Evolutionary conservation across 441 rosid species (phyloP), one percentile per base, ranked within the genome.

Genomic region (Rhodomyrtus psidioides): DNA sequence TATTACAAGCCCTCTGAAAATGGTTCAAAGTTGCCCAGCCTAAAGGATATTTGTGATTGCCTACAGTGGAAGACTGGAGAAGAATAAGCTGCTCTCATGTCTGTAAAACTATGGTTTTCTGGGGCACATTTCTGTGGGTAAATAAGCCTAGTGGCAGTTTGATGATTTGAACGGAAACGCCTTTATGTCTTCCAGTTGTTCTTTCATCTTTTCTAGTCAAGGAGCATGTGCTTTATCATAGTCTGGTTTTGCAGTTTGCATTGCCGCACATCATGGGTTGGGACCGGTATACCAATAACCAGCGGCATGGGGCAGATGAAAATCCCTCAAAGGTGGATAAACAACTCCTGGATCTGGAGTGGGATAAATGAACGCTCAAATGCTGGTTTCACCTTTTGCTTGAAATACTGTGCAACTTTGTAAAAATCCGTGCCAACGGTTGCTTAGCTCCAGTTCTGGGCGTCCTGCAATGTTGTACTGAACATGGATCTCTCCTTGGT

Each of bases 211-310:
- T 70, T 39, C 49, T 70, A 39, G 49, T 21, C 79, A 39, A 39
- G 49, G n/a, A 70, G 79, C 27, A 39, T 39, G 49, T 70, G 0
- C 49, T 39, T 70, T 39, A 70, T 21, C 49, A 21, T 24, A n/a
- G 8, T 76, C 53, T 82, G 65, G 28, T 55, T 82, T 53, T 90
- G 92, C 95, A 97, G 99, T 96, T 92, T 92, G 96, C 92, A 12
- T 91, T 97, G 92, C 99, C 99, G 56, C 96, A 95, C 90, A 91
- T 97, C 91, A 90, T 95, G 90, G 99, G 98, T 26, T 97, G 99
- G 99, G 93, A 91, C 89, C 88, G 92, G 51, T 86, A 92, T 88
- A 93, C 92, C 12, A 88, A 85, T 83, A 90, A 85, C 44, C 87
- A 2, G 53, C 83, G 49, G 26, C 86, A 83, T 6, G 60, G 51